Conservation (phyloP, 208 protist species). For the Crithidia fasciculata region DNA sequence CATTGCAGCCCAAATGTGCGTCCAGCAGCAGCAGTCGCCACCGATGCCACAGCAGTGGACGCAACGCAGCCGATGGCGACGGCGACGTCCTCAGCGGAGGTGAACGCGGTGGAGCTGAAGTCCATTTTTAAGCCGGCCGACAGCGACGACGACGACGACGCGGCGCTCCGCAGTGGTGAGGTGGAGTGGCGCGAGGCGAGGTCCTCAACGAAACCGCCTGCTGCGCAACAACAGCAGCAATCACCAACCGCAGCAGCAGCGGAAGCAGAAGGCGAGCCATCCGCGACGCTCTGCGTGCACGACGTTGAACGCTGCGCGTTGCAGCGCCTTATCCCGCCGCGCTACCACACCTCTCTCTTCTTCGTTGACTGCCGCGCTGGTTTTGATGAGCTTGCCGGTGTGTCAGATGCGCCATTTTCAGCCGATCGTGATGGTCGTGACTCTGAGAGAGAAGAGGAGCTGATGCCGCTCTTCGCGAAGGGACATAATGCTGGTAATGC, state of each 20-base stretch:
- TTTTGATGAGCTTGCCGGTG: constrained; percentile 25
- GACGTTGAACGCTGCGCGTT: constrained; percentile 50
- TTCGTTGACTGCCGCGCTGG: constrained; percentile 53
- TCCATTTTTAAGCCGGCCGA: constrained; percentile 24
- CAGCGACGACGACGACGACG: constrained; percentile 18
- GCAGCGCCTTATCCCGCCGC: constrained; percentile 29
- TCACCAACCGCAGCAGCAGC: neutral
- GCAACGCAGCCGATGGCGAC: neutral
- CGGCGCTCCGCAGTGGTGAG: neutral
- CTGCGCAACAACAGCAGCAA: neutral
- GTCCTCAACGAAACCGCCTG: neutral
- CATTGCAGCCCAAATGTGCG: constrained; percentile 19
- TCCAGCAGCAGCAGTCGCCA: too few relatives aligned
- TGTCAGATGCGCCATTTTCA: neutral
- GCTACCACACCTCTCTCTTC: constrained; percentile 27
- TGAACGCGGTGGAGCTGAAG: constrained; percentile 1
- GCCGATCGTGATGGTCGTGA: neutral
- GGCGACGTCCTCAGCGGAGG: neutral
- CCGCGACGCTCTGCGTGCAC: constrained; percentile 44
- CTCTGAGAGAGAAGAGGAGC: constrained; percentile 20
- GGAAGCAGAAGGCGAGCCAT: neutral
- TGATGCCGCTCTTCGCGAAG: constrained; percentile 20
- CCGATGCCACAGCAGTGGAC: too few relatives aligned
- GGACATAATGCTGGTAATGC: too few relatives aligned
- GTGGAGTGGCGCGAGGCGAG: constrained; percentile 10